A percentile compares a stretch with the other conserved stretches of the same genome.
These are phyloP conservation scores for Phytophthora colocasiae DNA, from an alignment of 352 stramenopile species.

Conservation along the genomic window DNA sequence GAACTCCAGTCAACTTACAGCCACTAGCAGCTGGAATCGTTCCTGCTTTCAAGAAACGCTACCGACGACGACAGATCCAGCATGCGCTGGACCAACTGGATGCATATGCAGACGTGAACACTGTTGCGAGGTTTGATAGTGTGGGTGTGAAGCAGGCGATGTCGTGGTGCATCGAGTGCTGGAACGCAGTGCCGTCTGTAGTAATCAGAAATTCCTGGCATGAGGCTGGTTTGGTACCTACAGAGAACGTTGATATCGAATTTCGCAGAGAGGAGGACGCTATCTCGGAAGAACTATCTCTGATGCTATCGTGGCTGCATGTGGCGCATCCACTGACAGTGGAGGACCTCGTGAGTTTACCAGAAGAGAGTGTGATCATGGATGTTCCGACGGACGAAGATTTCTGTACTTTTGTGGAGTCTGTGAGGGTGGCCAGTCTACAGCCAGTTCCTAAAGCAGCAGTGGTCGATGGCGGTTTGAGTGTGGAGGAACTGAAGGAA, in stretches of 20 bases:
- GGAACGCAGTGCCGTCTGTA: constrained; percentile 25
- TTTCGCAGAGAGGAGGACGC: constrained; percentile 13
- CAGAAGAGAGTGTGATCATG: constrained; percentile 39
- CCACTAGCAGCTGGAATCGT: constrained; percentile 36
- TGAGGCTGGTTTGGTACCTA: constrained; percentile 20
- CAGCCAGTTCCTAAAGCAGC: not conserved
- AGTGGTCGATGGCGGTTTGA: constrained; percentile 10
- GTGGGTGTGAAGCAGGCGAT: constrained; percentile 32
- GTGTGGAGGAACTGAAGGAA: constrained; percentile 35
- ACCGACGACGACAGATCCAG: constrained; percentile 40
- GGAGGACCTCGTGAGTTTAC: constrained; percentile 34
- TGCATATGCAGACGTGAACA: constrained; percentile 24
- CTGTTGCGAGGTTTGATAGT: constrained; percentile 24
- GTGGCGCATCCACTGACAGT: constrained; percentile 19
- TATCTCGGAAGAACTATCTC: constrained; percentile 29
- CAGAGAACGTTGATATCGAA: constrained; percentile 5
- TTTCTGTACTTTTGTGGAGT: constrained; percentile 29
- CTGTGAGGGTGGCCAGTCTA: constrained; percentile 6
- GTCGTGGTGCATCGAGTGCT: constrained; percentile 34
- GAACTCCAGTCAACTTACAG: constrained; percentile 22
- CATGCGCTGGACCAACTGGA: constrained; percentile 34
- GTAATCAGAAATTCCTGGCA: constrained; percentile 29
- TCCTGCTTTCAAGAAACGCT: constrained; percentile 35
- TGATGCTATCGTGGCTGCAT: constrained; percentile 38
- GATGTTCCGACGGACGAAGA: constrained; percentile 37